Evolutionary conservation across 768 basidiomycete genomes (phyloP), one percentile per base, ranked within the genome.

Genomic region (Pilatotrama ljubarskyi): DNA sequence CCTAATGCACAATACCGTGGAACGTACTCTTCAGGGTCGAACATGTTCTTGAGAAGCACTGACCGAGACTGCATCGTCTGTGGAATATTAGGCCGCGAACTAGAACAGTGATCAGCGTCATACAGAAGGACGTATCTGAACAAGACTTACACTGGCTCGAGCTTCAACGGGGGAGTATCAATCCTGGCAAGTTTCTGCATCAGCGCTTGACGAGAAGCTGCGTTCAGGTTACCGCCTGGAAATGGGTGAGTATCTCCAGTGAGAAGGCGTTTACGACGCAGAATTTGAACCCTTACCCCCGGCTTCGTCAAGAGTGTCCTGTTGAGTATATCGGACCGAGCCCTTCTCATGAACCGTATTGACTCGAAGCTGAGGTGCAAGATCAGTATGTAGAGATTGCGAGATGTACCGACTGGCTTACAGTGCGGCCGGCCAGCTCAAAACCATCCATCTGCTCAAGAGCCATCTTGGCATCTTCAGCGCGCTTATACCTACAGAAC

Each of bases 101-200:
- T 94, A 62, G 55, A 26, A 47, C 7, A 35, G 41, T 62, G 11
- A 59, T 32, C 29, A 32, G 4, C 29, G 29, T 5, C 29, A 10
- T 5, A 4, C 5, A 32, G 4, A 10, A 32, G 10, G 29, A 32
- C 29, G 29, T 4, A 10, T 32, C 4, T 32, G 35, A 41, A 47
- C n/a, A n/a, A n/a, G n/a, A 72, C 86, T 64, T 75, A 93, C 91
- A 83, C 73, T 24, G 86, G 82, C 68, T 85, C 80, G 65, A 83
- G 80, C 69, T 77, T 80, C 56, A 77, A 71, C 50, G 83, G 75
- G 50, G 86, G 74, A 44, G 83, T 79, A 69, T 93, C 91, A 77
- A 86, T 91, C 81, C 97, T 93, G 75, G 97, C 95, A 84, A 99
- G 92, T 87, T 98, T 99, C 79, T 95, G 93, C 97, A 99, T 99